Evolutionary conservation across 495 filamentous ascomycete species (phyloP), one percentile per base, ranked within the genome.

Genomic region (Hypoxylon lienhwacheense): DNA sequence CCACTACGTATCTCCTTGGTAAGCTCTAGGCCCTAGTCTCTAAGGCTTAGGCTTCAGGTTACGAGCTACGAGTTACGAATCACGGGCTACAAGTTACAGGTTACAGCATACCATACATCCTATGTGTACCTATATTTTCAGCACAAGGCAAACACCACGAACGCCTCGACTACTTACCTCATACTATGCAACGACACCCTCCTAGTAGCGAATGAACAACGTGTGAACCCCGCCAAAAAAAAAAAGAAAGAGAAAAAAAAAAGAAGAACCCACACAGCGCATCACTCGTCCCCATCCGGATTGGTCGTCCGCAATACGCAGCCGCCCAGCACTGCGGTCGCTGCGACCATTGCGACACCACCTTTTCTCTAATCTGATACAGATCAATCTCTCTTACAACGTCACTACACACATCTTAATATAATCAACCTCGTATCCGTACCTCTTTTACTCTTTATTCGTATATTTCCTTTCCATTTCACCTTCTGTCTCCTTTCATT

Each of bases 281-380:
- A 44, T 33, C 40, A 12, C 41, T 52, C 31, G 31, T 31, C 44
- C n/a, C 41, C 22, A 44, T 52, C 46, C 47, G 52, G 58, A 61
- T 61, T 61, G 58, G 58, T 48, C 53, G 58, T 52, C 52, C 58
- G 58, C 58, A 56, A 60, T 52, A 47, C 58, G 58, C 58, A 56
- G 54, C 25, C 44, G 31, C 22, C 35, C 28, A 60, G 33, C 28
- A 47, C 52, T 55, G 57, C 58, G 47, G 52, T 61, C 47, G 51
- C 51, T 61, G 57, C 57, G 51, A 61, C 51, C 43, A 32, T 56
- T 61, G 58, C 58, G 58, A 61, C 51, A 55, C 58, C 47, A 61
- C 42, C 52, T 40, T 53, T 61, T 61, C 52, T 53, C 58, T 47
- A 61, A 61, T 61, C 56, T 61, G 52, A 56, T 61, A 61, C 58